Conservation (phyloP, 2,329 filamentous ascomycete genomes). For the Microascus cirrosus region DNA sequence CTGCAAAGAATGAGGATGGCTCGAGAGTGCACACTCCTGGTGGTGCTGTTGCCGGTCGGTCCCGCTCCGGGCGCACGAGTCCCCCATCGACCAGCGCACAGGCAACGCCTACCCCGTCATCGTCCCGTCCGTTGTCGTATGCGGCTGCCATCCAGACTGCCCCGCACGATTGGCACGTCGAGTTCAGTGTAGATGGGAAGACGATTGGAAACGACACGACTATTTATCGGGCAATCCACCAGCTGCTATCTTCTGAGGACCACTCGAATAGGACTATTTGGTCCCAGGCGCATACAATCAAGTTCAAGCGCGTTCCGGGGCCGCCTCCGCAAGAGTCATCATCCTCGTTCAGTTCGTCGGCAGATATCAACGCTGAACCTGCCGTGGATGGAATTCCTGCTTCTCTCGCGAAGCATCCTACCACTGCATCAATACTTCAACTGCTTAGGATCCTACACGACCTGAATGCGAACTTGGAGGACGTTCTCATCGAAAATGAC, state of each 20-base stretch:
- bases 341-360: constrained; percentile 34
- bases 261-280: constrained; percentile 68
- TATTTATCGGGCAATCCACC: constrained; percentile 88
- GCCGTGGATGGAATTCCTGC: constrained; percentile 56
- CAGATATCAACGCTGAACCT: constrained; percentile 37
- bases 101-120: constrained; percentile 41
- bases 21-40: constrained; percentile 76
- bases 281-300: constrained; percentile 83
- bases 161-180: constrained; percentile 93
- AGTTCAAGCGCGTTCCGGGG: constrained; percentile 76
- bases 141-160: constrained; percentile 69
- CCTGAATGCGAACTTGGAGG: constrained; percentile 85
- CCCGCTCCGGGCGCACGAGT: constrained; percentile 28
- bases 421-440: constrained; percentile 76
- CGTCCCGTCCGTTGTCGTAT: constrained; percentile 62
- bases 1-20: constrained; percentile 84
- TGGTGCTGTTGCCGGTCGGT: constrained; percentile 32
- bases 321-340: constrained; percentile 66
- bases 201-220: constrained; percentile 85
- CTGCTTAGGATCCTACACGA: constrained; percentile 85
- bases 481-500: constrained; percentile 72
- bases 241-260: constrained; percentile 45
- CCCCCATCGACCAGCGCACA: constrained; percentile 25
- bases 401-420: constrained; percentile 72
- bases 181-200: constrained; percentile 81